These are phyloP conservation scores for Aspergillus felis DNA, from an alignment of 2,329 filamentous ascomycete genomes.

Conservation along the genomic window DNA sequence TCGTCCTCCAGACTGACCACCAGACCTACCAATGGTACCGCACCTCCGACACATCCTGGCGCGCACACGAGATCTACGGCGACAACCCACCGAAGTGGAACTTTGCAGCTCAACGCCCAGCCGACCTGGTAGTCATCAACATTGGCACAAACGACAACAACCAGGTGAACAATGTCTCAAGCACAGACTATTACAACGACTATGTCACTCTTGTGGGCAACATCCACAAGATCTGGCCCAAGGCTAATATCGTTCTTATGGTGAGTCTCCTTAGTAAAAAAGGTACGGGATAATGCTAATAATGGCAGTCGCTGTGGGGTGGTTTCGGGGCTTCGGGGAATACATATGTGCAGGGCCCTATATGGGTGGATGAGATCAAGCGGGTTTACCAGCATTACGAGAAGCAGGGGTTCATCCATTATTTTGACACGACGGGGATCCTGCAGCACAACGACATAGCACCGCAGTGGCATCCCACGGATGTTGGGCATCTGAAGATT, in stretches of 20 bases:
- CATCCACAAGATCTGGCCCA: constrained; percentile 39
- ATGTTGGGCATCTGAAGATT: constrained; percentile 58
- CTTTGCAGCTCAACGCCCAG: constrained; percentile 19
- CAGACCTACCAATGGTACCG: constrained; percentile 54
- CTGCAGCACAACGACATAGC: constrained; percentile 60
- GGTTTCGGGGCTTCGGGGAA: constrained; percentile 51
- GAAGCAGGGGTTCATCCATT: constrained; percentile 3
- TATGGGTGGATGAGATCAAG: constrained; percentile 50
- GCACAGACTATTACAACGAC: constrained; percentile 29
- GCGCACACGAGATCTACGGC: constrained; percentile 42
- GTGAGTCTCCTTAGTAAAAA: constrained; percentile 8
- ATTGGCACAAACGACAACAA: constrained; percentile 46
- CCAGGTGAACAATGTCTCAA: constrained; percentile 37
- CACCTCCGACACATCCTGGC: constrained; percentile 50
- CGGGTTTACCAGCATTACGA: constrained; percentile 21
- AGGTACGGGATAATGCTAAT: constrained; percentile 1
- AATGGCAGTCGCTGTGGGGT: constrained; percentile 48
- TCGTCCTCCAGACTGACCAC: constrained; percentile 7
- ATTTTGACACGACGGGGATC: constrained; percentile 60
- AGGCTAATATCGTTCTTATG: constrained; percentile 41
- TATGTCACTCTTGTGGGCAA: constrained; percentile 41
- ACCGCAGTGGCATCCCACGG: constrained; percentile 56
- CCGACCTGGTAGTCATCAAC: constrained; percentile 44
- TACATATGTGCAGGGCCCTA: constrained; percentile 45
- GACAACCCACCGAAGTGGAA: constrained; percentile 24